Evolutionary conservation across 306 rosid genomes (phyloP), one percentile per base, ranked within the genome.

Genomic region (Prunus campanulata): DNA sequence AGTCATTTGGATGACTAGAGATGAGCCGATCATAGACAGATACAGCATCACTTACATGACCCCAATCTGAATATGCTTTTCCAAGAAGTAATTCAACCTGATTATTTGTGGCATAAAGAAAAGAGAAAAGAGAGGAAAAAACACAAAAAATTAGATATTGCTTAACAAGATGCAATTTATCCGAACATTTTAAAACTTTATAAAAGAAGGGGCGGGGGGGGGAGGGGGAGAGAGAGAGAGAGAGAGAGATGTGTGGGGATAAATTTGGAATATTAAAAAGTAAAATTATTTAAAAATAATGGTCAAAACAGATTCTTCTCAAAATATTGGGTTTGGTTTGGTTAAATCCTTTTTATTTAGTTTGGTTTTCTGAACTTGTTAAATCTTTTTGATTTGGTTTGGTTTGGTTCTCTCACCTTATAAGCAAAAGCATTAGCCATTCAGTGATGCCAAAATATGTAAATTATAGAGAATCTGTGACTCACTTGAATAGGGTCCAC

Each of bases 31-130:
- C 91, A 64, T 91, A 94, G 68, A 94, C 94, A 51, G 98, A 82
- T 48, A 94, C 81, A 73, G 98, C 98, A 86, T 94, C 98, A 83
- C 91, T 79, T 46, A 91, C 76, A 85, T 84, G 98, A 48, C 98
- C 98, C 97, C 98, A 90, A 47, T 91, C 96, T 72, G 97, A 90
- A 84, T 91, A 94, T 42, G 97, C 93, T 86, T 94, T 94, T 66
- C 97, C 96, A 73, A 94, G 97, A 78, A 94, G 97, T 86, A 94
- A 91, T 42, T 94, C 98, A 71, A 93, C 89, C 98, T 93, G 91
- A 76, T 66, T 71, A 12, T 57, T 16, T 54, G 76, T 70, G 49
- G 47, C 61, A 75, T 75, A 77, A 70, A 51, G 35, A 35, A 63
- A 61, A 57, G 70, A 55, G 27, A 35, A 35, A 52, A 48, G 13